Percentiles rank a stretch among this genome's conserved stretches.
phyloP scores from a whole-genome alignment of 352 stramenopile species.

The Aphanomyces stellatus region DNA sequence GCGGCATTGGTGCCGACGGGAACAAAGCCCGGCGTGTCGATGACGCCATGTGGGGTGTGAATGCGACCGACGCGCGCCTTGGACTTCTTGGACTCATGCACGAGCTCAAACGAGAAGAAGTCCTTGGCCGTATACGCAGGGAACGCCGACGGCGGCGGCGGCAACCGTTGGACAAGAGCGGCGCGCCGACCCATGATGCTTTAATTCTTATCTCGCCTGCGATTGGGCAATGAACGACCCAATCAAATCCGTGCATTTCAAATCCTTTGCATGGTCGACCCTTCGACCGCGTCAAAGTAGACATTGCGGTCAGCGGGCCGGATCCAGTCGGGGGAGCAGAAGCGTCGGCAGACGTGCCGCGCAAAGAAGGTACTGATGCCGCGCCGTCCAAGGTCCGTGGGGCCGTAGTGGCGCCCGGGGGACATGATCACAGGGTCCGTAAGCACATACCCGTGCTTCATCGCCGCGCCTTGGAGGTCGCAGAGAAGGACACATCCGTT shows the following conservation, averaged over 20 bases:
- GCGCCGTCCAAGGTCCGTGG: constrained; percentile 24
- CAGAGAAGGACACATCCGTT: constrained; percentile 20
- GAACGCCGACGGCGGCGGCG: constrained; percentile 3
- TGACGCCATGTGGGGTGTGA: constrained; percentile 63
- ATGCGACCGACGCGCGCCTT: constrained; percentile 60
- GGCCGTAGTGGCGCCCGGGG: constrained; percentile 18
- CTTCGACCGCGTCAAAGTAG: neutral
- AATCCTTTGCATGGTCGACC: neutral
- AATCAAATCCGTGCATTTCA: no score
- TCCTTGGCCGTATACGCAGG: neutral
- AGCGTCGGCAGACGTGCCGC: constrained; percentile 28
- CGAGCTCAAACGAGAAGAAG: constrained; percentile 63
- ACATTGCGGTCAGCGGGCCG: neutral
- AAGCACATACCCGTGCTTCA: constrained; percentile 25
- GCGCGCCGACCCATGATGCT: no score
- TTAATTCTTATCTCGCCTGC: no score
- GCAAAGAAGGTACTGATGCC: constrained; percentile 34
- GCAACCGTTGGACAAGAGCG: no score
- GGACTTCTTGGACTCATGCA: constrained; percentile 57
- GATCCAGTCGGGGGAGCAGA: constrained; percentile 24
- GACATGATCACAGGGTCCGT: constrained; percentile 37
- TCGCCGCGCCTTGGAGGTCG: constrained; percentile 36
- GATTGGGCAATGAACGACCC: no score
- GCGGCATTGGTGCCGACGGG: constrained; percentile 71
- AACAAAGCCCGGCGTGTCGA: constrained; percentile 78